These are phyloP conservation scores for Sugiyamaella grinbergsii DNA, from an alignment of 1,139 yeast species.

Conservation along the genomic window DNA sequence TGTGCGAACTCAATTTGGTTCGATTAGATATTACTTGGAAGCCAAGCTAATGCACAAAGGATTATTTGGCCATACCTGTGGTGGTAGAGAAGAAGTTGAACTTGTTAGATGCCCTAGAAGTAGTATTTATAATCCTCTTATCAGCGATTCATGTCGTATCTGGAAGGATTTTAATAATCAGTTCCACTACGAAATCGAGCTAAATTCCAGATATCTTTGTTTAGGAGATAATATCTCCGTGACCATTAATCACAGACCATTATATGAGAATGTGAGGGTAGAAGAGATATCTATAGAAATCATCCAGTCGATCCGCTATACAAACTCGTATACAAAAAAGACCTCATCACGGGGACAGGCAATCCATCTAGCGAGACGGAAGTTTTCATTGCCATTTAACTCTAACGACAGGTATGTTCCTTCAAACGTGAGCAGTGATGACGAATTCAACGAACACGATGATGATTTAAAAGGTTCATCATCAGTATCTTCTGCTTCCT, in stretches of 20 bases:
- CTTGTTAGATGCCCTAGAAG: conserved; percentile 79
- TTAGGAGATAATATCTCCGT: conserved; percentile 8
- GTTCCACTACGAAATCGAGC: conserved; percentile 10
- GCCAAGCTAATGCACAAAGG: conserved; percentile 41
- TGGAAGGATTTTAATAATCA: conserved; percentile 2
- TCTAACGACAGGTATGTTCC: no score
- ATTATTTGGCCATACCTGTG: conserved; percentile 39
- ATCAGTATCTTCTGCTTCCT: no score
- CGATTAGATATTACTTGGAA: conserved; percentile 37
- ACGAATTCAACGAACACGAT: not conserved
- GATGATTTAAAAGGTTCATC: not conserved
- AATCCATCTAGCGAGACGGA: conserved; percentile 6
- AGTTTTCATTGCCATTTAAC: not conserved
- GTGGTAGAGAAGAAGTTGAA: conserved; percentile 39
- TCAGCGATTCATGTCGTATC: conserved; percentile 40
- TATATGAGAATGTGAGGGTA: not conserved
- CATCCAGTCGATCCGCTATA: conserved; percentile 5
- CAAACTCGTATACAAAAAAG: conserved; percentile 7
- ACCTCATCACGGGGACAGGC: conserved; percentile 3
- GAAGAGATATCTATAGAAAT: conserved; percentile 7
- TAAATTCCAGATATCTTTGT: conserved; percentile 5
- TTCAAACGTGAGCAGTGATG: not conserved
- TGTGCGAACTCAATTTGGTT: conserved; percentile 53
- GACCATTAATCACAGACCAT: not conserved
- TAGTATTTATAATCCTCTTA: conserved; percentile 74